Evolutionary conservation across 345 rosid genomes (phyloP), one percentile per base, ranked within the genome.

Genomic region (Populus tremula): DNA sequence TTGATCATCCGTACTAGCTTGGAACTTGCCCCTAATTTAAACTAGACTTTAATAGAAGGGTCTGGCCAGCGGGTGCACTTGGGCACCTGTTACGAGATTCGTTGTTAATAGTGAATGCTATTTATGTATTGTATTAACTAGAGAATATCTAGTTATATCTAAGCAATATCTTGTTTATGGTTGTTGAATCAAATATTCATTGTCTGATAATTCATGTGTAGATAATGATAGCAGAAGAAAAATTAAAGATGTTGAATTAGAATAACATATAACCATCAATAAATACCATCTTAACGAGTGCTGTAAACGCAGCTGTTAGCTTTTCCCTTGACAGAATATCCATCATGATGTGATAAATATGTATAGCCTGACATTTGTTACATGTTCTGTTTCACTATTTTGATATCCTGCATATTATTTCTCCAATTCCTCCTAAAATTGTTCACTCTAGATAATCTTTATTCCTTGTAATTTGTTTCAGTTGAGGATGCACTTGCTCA

Each of bases 401-500:
- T 9, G 63, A 56, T 56, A n/a, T 3, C 63, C 29, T 56, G 63
- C 63, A 56, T n/a, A 1, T 1, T 2, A 56, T 56, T 21, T 56
- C 27, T 56, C 25, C 29, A 2, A 23, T n/a, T 54, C 21, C 29
- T 21, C 29, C 0, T 56, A n/a, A 9, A 56, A n/a, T 8, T n/a
- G 63, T n/a, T 56, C 21, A 1, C 12, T 4, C 35, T 25, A 66
- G 10, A 36, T 67, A 12, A 76, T 50, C 20, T 68, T 29, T 33
- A 33, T 45, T 67, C 1, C 9, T 13, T 25, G 25, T 27, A 14
- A 35, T 8, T 23, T 71, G 70, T 21, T 81, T 5, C 85, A 95
- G 99, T 90, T 72, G 92, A 92, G 81, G 92, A 81, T 27, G 97
- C 99, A 12, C 91, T 93, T 45, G 94, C 93, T 65, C 96, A 95